Evolutionary conservation across 2,329 filamentous ascomycete genomes (phyloP).

Genomic region (Bimuria novae-zelandiae): DNA sequence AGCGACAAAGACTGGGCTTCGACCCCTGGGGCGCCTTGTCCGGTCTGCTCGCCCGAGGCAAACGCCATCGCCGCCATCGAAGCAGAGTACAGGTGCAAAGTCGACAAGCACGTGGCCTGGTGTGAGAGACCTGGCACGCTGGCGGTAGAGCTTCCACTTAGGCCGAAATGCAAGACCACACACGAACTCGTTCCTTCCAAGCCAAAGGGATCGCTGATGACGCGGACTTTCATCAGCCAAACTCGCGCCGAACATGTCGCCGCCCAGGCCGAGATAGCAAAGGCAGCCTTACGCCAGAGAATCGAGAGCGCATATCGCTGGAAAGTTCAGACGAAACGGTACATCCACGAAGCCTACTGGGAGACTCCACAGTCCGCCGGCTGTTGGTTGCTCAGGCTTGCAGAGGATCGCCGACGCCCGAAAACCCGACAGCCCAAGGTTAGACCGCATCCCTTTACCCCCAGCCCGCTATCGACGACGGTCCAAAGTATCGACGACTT

Average conservation of each 20-base stretch:
- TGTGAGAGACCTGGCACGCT: constrained; percentile 28
- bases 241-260: constrained; percentile 12
- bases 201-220: constrained; percentile 9
- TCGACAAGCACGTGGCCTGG: constrained; percentile 21
- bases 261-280: constrained; percentile 7
- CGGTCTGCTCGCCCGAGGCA: not conserved
- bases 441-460: constrained; percentile 6
- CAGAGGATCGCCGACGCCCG: not conserved
- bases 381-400: too few species aligned
- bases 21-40: not conserved
- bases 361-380: constrained; percentile 23
- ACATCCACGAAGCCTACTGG: constrained; percentile 24
- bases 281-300: constrained; percentile 19
- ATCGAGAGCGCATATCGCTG: constrained; percentile 27
- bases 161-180: not conserved
- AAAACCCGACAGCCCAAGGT: constrained; percentile 9
- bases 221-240: constrained; percentile 19
- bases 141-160: constrained; percentile 8
- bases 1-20: not conserved
- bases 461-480: constrained; percentile 27
- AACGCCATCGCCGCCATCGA: constrained; percentile 2
- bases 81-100: constrained; percentile 4
- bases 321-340: constrained; percentile 23
- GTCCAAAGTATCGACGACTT: constrained; percentile 24
- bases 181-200: not conserved